Evolutionary conservation across 352 stramenopile species (phyloP), one percentile per base, ranked within the genome.

Genomic region (Aphanomyces cochlioides): DNA sequence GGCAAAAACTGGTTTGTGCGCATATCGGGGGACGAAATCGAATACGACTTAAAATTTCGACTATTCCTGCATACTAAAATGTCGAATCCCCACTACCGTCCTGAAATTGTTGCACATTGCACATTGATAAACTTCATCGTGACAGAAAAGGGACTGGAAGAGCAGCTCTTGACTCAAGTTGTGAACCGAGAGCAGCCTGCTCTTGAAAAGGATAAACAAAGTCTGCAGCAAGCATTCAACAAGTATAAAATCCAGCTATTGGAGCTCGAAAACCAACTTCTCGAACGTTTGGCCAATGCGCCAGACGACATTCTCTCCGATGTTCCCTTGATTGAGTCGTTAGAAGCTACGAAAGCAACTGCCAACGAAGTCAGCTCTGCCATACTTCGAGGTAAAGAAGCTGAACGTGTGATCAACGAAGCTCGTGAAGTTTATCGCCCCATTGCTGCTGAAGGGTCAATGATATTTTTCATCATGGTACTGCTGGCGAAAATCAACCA

Each of bases 41-140:
- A 96, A 74, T 96, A 94, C 56, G 84, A 97, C 38, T 77, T 82
- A 28, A 75, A 86, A 10, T 98, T 98, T 69, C 77, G 86, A 1
- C 70, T 98, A 15, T 97, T 83, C 56, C 59, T 98, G 34, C 92
- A 98, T 74, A 98, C 90, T 0, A 96, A 96, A 58, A 75, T 97
- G 1, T 87, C 88, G 1, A 98, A 98, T 41, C 93, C 92, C 5
- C 92, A 98, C 73, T 98, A 96, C 70, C 83, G 85, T 1, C 92
- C 92, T 0, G 92, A 98, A 69, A 84, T 98, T n/a, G 74, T 94
- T 15, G 90, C 92, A 34, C 93, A 97, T 66, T 97, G 90, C 66
- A 97, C 90, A 47, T 78, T 98, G 1, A 97, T 98, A 61, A 95
- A 98, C 74, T 98, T 98, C 59, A 97, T 93, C 53, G 92, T 97